phyloP scores from a whole-genome alignment of 208 protist species.

The Balamuthia mandrillaris region DNA sequence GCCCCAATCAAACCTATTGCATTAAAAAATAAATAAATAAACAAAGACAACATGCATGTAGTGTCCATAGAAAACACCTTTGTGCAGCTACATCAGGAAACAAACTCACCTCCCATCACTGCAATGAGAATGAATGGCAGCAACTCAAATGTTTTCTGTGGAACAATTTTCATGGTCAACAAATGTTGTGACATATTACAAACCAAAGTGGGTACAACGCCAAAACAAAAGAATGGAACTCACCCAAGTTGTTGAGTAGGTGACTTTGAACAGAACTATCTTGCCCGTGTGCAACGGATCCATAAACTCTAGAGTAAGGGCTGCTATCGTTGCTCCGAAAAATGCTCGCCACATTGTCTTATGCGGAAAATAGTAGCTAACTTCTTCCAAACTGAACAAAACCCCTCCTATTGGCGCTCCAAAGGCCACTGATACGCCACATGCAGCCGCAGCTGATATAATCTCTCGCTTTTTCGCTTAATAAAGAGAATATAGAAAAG shows the following conservation, averaged over 20 bases:
- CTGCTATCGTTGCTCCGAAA: background rate
- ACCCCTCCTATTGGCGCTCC: constrained; percentile 61
- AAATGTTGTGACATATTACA: too few relatives aligned
- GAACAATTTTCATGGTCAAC: too few relatives aligned
- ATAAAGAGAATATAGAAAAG: background rate
- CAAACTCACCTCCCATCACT: background rate
- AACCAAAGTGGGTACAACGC: too few relatives aligned
- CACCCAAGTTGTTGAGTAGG: background rate
- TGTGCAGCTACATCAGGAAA: background rate
- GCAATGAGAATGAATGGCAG: background rate
- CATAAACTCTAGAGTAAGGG: background rate
- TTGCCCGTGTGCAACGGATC: background rate
- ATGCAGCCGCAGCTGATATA: constrained; percentile 46
- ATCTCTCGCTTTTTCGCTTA: constrained; percentile 56
- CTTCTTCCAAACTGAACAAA: constrained; percentile 56
- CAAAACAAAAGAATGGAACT: background rate
- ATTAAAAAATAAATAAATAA: too few relatives aligned
- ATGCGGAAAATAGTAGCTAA: constrained; percentile 59
- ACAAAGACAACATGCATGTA: too few relatives aligned
- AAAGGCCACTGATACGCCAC: constrained; percentile 60
- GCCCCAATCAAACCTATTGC: background rate
- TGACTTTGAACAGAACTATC: background rate
- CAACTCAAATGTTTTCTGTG: background rate
- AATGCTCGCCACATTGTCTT: constrained; percentile 33
- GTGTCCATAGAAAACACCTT: background rate